Evolutionary conservation across 2,329 filamentous ascomycete genomes (phyloP), one percentile per base, ranked within the genome.

Genomic region (Zymoseptoria passerinii): DNA sequence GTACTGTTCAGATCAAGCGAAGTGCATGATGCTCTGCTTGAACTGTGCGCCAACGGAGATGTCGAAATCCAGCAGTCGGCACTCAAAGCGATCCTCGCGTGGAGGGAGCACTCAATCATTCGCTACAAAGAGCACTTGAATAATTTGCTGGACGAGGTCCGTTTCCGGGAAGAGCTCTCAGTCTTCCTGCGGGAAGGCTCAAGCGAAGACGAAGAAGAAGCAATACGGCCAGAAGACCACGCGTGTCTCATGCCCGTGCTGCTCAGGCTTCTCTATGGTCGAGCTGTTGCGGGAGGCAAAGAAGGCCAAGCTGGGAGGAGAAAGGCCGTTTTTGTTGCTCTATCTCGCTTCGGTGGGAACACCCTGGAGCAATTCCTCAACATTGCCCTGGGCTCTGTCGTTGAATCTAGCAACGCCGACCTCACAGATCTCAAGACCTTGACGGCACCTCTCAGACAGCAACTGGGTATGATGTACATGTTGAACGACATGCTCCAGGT

Each of bases 91-190:
- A 83, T 99, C 7, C 79, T 96, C 55, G 84, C 90, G 0, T 99
- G 94, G 92, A 97, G 96, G 72, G 83, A 88, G 58, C 80, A 86
- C 1, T 84, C 81, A 8, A 79, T 99, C 53, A 81, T 81, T 60
- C 81, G 85, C 0, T 96, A 97, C 69, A 84, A 91, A 67, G 91
- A 96, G 65, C 90, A 92, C 65, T 75, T 99, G 23, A 81, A 90
- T 61, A 92, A 90, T 66, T 79, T 99, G 1, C 81, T 97, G 8
- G 94, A 99, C 65, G 94, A 97, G 62, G 86, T 89, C 23, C 83
- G 89, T 53, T 96, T 97, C 75, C 90, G 91, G 69, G 94, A 97
- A 68, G 92, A 97, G 71, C 81, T 99, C n/a, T 87, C 90, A 0
- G 84, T 94, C 4, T 88, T 99, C 63, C 81, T 99, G 55, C 68